Percentiles rank a stretch among this genome's conserved stretches.
These are phyloP conservation scores for Myrmaecium sp. DNA, from an alignment of 2,329 filamentous ascomycete genomes.

Conservation along the genomic window DNA sequence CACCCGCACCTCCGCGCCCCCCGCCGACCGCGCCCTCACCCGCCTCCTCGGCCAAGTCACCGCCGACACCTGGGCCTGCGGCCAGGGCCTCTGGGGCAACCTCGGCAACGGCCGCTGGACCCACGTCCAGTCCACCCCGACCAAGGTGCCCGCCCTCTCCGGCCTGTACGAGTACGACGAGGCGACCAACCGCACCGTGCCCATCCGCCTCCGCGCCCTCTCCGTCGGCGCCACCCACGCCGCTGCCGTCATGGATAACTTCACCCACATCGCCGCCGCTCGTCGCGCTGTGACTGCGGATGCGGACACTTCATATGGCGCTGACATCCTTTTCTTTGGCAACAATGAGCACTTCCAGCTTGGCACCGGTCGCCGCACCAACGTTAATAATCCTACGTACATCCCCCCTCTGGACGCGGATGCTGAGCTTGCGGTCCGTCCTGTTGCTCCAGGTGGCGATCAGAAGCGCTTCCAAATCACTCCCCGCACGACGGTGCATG, in stretches of 20 bases:
- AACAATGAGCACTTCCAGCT: constrained; percentile 90
- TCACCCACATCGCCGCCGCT: constrained; percentile 46
- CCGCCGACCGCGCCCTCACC: constrained; percentile 8
- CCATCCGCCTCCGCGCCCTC: constrained; percentile 60
- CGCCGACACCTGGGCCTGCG: constrained; percentile 73
- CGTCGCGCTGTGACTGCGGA: constrained; percentile 21
- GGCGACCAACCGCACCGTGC: constrained; percentile 43
- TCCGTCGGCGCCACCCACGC: constrained; percentile 67
- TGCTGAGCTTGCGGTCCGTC: constrained; percentile 42
- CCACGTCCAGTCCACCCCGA: constrained; percentile 61
- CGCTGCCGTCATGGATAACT: constrained; percentile 69
- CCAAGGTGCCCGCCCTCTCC: constrained; percentile 69
- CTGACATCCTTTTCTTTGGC: constrained; percentile 84
- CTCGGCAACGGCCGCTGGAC: constrained; percentile 82
- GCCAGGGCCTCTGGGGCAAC: constrained; percentile 67
- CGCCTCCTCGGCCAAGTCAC: constrained; percentile 37
- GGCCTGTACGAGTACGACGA: constrained; percentile 83
- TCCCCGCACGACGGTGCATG: constrained; percentile 50
- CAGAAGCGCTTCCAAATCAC: constrained; percentile 67
- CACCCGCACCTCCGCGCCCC: constrained; percentile 35
- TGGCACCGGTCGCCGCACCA: constrained; percentile 77
- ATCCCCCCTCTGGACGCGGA: constrained; percentile 58
- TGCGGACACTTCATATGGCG: constrained; percentile 56
- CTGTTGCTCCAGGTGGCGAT: too few species aligned
- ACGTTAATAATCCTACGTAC: constrained; percentile 57